Evolutionary conservation across 2,329 filamentous ascomycete genomes (phyloP).

Genomic region (Coleophoma eucalyptorum): DNA sequence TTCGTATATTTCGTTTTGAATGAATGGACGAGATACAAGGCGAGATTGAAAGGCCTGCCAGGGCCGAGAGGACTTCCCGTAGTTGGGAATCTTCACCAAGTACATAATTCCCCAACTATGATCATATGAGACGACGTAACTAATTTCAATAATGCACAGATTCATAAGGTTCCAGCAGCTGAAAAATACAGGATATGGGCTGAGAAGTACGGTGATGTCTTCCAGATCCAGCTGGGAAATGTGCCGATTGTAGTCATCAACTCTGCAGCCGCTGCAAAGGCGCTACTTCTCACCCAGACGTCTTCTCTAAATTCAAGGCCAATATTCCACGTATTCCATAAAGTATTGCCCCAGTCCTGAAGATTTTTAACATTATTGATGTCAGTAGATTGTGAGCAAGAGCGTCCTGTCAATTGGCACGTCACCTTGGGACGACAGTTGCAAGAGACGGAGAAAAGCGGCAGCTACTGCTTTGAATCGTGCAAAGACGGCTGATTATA

Average conservation of each 20-base stretch:
- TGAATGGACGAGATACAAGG: conserved; percentile 16
- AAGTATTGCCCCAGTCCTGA: too few relatives aligned
- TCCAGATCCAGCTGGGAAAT: conserved; percentile 53
- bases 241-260: conserved; percentile 53
- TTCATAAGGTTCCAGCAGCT: conserved; percentile 30
- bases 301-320: conserved; percentile 50
- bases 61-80: conserved; percentile 46
- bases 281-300: conserved; percentile 45
- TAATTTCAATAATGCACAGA: too few relatives aligned
- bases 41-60: conserved; percentile 39
- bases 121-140: too few relatives aligned
- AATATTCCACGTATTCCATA: conserved; percentile 55
- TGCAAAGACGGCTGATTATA: conserved; percentile 56
- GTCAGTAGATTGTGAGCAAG: not conserved
- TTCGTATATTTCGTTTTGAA: conserved; percentile 4
- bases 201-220: conserved; percentile 42
- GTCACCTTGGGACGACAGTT: conserved; percentile 57
- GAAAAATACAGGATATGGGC: conserved; percentile 53
- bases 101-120: too few relatives aligned
- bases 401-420: conserved; percentile 46
- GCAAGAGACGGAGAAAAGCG: conserved; percentile 59
- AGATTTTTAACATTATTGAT: too few relatives aligned
- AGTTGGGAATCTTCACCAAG: conserved; percentile 47
- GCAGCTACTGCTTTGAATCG: conserved; percentile 61
- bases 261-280: conserved; percentile 43